Percentiles rank a stretch among this genome's conserved stretches.
phyloP scores from a whole-genome alignment of 169 alveolate species.

The Cryptosporidium ryanae region DNA sequence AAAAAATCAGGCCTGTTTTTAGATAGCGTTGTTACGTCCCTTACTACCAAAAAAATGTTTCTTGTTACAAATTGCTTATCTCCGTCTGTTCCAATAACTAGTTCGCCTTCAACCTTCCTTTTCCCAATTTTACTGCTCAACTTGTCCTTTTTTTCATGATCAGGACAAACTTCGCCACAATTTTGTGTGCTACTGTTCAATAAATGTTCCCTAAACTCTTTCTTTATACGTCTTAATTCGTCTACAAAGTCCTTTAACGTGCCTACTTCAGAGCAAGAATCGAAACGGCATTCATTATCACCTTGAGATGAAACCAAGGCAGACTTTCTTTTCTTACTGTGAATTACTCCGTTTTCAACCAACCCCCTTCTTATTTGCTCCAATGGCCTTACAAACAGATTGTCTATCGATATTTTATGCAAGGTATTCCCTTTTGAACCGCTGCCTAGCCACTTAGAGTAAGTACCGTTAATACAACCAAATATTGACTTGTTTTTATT shows the following conservation, averaged over 20 bases:
- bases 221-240: slow-evolving; percentile 33
- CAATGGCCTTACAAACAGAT: slow-evolving; percentile 51
- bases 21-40: slow-evolving; percentile 51
- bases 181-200: background rate
- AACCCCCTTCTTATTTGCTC: slow-evolving; percentile 36
- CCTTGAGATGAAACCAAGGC: background rate
- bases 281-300: background rate
- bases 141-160: background rate
- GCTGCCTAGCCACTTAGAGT: slow-evolving; percentile 43
- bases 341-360: slow-evolving; percentile 10
- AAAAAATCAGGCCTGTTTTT: slow-evolving; percentile 55
- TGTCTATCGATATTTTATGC: slow-evolving; percentile 43
- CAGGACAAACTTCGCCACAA: background rate
- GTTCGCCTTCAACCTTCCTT: background rate
- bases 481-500: slow-evolving; percentile 11
- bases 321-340: background rate
- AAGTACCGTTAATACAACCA: slow-evolving; percentile 45
- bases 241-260: slow-evolving; percentile 52
- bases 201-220: slow-evolving; percentile 11
- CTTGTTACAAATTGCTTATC: background rate
- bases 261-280: background rate
- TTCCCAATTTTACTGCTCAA: background rate
- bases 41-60: slow-evolving; percentile 47
- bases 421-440: slow-evolving; percentile 6
- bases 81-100: background rate